These are phyloP conservation scores for Erodium trifolium DNA, from an alignment of 441 rosid genomes.

Conservation along the genomic window DNA sequence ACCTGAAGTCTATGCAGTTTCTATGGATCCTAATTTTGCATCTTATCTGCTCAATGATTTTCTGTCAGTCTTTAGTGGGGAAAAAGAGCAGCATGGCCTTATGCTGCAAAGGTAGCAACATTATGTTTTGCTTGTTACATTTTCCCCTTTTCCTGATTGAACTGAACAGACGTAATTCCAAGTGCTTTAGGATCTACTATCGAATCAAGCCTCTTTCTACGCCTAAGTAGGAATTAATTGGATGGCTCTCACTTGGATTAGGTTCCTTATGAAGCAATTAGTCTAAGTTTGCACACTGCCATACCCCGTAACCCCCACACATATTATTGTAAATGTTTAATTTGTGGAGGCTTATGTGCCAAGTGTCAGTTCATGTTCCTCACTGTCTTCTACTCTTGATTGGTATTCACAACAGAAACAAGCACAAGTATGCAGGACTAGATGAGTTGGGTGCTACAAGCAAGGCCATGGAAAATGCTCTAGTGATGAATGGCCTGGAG, in stretches of 20 bases:
- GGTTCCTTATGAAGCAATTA: constrained; percentile 7
- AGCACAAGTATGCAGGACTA: constrained; percentile 29
- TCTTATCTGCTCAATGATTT: too few species aligned
- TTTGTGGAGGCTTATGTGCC: constrained; percentile 7
- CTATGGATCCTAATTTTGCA: too few species aligned
- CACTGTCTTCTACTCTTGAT: neutral
- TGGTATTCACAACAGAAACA: constrained; percentile 45
- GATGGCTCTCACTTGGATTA: neutral
- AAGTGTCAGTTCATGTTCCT: constrained; percentile 5
- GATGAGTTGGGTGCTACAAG: constrained; percentile 33
- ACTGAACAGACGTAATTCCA: too few species aligned
- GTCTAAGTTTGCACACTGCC: constrained; percentile 1
- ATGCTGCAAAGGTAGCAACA: constrained; percentile 57
- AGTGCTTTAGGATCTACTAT: too few species aligned
- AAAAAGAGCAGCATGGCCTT: constrained; percentile 51
- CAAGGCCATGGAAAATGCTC: constrained; percentile 44
- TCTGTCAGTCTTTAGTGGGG: too few species aligned
- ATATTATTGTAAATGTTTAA: neutral
- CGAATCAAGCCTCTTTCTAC: neutral
- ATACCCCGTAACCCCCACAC: constrained; percentile 22
- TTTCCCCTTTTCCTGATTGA: neutral
- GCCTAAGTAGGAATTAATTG: neutral
- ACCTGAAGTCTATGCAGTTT: too few species aligned
- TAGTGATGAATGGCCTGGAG: constrained; percentile 67
- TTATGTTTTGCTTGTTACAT: neutral